phyloP scores from a whole-genome alignment of 2,329 filamentous ascomycete genomes.

The Aspergillus novofumigatus region DNA sequence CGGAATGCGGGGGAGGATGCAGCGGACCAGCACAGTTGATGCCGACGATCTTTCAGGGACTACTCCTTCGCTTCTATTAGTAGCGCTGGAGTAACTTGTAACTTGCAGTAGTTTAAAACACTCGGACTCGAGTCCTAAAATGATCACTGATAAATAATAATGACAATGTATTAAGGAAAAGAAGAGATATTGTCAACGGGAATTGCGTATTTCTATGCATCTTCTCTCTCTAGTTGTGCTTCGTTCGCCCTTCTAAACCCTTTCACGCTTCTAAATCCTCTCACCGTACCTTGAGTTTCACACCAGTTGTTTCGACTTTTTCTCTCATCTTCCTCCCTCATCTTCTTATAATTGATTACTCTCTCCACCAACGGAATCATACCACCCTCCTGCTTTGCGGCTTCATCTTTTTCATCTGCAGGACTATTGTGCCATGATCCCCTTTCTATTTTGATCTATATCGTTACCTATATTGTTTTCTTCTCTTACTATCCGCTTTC shows the following conservation, averaged over 20 bases:
- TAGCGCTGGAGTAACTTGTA: not conserved
- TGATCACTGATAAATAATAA: too few relatives aligned
- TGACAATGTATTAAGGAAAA: too few relatives aligned
- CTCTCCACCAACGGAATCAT: not conserved
- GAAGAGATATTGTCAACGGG: too few relatives aligned
- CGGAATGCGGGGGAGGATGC: constrained; percentile 5
- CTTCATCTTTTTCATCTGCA: not conserved
- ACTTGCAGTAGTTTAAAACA: not conserved
- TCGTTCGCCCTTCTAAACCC: not conserved
- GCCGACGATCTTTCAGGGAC: constrained; percentile 13
- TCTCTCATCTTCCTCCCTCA: not conserved
- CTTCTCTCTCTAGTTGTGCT: not conserved
- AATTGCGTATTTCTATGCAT: not conserved
- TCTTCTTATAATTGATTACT: not conserved
- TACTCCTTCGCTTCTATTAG: not conserved
- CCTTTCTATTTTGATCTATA: not conserved
- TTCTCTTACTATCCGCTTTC: not conserved
- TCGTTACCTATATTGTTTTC: not conserved
- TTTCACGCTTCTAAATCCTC: not conserved
- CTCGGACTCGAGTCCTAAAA: too few relatives aligned
- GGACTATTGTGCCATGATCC: not conserved
- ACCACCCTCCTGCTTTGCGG: not conserved
- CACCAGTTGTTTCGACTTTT: not conserved
- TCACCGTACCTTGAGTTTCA: not conserved
- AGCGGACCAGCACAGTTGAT: not conserved